Base-by-base conservation (phyloP, 352 stramenopile species). In the Detonula confervacea region DNA sequence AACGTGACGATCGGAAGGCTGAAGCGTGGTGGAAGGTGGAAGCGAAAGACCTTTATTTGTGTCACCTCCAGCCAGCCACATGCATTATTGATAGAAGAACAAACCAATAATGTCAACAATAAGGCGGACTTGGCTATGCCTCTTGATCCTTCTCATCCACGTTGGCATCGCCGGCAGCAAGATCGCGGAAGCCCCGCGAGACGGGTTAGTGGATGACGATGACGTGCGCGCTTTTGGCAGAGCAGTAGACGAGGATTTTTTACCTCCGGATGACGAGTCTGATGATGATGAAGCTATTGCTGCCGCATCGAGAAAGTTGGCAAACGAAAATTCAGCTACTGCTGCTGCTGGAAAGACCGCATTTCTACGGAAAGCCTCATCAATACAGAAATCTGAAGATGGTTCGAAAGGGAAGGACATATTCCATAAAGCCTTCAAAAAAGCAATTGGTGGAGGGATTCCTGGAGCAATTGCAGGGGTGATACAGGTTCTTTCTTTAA, bases 401-500 rank as follows among this genome's bases (percentile, higher is more conserved):
- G n/a, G n/a, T n/a, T n/a, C n/a, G n/a, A n/a, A n/a, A n/a, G n/a
- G n/a, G 7, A 73, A 57, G 52, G 66, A 86, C 24, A 89, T 91
- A 77, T 56, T 93, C n/a, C 25, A 59, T 8, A 92, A 89, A 47
- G 88, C 90, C 49, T 52, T 75, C 1, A 81, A 80, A 27, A 80
- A 63, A 52, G 90, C 73, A 24, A 30, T 95, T 12, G 89, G 89
- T 12, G 92, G 91, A 39, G 94, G 94, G 16, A 27, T 96, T 9
- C 82, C 92, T 9, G 95, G 94, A 20, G 91, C 92, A 9, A 73
- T 95, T 33, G 95, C 95, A 12, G 96, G 96, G 51, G 86, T 90
- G 1, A 79, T 97, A 14, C 95, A 97, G 86, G 94, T 97, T 11
- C 54, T 93, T 2, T 87, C 88, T 5, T 75, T 97, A n/a, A 97